Evolutionary conservation across 805 yeast species (phyloP).

Genomic region (Candida verbasci): DNA sequence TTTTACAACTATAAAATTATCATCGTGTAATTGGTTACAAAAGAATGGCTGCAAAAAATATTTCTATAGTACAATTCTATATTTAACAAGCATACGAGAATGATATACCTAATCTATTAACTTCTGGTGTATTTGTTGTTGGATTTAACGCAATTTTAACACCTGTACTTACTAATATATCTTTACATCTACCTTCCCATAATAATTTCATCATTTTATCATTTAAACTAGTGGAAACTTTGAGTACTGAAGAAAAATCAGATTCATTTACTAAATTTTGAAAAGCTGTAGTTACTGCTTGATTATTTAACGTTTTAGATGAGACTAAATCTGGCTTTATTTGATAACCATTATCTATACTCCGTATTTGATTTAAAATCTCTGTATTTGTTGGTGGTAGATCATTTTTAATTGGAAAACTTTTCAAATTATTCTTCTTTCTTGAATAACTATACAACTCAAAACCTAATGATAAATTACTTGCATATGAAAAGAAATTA

Average conservation of each 20-base stretch:
- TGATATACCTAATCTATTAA: conserved; percentile 53
- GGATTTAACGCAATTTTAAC: conserved; percentile 43
- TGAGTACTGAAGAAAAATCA: conserved; percentile 66
- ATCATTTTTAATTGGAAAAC: neutral
- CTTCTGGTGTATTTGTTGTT: conserved; percentile 39
- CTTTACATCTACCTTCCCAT: conserved; percentile 88
- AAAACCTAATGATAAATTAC: conserved; percentile 81
- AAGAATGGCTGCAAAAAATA: neutral
- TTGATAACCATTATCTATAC: conserved; percentile 20
- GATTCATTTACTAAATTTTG: conserved; percentile 47
- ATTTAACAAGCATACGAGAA: conserved; percentile 47
- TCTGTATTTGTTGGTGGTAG: neutral
- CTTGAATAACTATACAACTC: conserved; percentile 64
- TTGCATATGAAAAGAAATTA: conserved; percentile 84
- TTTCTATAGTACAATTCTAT: neutral
- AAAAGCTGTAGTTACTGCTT: conserved; percentile 48
- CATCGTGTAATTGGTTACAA: neutral
- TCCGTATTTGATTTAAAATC: conserved; percentile 22
- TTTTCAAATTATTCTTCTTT: conserved; percentile 2
- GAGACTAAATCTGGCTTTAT: conserved; percentile 22
- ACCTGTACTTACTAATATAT: conserved; percentile 76
- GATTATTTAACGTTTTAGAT: conserved; percentile 10
- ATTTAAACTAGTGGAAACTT: conserved; percentile 64
- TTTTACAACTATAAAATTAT: neutral
- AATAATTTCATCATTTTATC: conserved; percentile 57